Conservation (phyloP, 2,329 filamentous ascomycete species). For the Colletotrichum sp. region DNA sequence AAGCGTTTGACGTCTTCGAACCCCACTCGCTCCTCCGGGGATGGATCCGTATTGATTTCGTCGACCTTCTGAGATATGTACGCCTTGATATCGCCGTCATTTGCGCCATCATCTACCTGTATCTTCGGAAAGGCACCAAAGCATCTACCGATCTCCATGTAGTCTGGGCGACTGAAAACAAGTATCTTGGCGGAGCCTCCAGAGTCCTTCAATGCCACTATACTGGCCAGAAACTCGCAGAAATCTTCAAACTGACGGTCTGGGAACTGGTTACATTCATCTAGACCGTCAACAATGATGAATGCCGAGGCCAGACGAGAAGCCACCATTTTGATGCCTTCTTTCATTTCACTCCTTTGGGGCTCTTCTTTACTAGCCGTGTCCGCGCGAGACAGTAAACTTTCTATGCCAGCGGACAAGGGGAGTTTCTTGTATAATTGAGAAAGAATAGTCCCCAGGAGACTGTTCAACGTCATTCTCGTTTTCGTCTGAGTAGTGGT, state of each 20-base stretch:
- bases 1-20: not conserved
- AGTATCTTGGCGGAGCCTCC: not conserved
- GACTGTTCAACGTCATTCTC: not conserved
- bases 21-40: not conserved
- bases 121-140: not conserved
- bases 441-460: not conserved
- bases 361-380: not conserved
- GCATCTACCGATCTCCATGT: not conserved
- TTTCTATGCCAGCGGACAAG: not conserved
- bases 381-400: not conserved
- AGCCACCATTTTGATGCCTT: not conserved
- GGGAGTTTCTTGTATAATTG: not conserved
- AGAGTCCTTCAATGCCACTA: no score
- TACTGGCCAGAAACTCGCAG: not conserved
- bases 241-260: not conserved
- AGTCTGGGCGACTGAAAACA: not conserved
- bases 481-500: not conserved
- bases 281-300: slow-evolving; percentile 1
- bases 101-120: not conserved
- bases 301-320: not conserved
- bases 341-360: not conserved
- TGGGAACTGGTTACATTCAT: not conserved
- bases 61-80: not conserved
- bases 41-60: not conserved
- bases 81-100: not conserved